These are phyloP conservation scores for Gynochthodes officinalis DNA, from an alignment of 257 asterid genomes.

Conservation along the genomic window DNA sequence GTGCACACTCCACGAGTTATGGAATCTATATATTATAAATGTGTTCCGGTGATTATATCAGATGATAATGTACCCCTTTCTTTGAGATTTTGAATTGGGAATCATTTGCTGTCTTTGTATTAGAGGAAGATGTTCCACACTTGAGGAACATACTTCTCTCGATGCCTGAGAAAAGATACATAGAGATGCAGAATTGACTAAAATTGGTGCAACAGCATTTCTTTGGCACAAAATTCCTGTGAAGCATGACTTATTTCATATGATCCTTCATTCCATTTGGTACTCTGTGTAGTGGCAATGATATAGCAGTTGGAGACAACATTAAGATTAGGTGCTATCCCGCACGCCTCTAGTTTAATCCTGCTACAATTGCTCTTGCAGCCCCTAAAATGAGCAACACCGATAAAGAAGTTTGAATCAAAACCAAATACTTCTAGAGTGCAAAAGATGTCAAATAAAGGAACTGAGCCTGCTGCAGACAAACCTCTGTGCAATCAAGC, in stretches of 20 bases:
- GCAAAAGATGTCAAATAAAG: constrained; percentile 12
- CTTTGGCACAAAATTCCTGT: too few relatives aligned
- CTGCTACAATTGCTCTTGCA: constrained; percentile 38
- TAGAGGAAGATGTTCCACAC: constrained; percentile 46
- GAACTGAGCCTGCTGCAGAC: not conserved
- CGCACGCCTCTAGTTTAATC: constrained; percentile 74
- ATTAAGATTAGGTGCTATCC: constrained; percentile 75
- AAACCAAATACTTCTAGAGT: constrained; percentile 6
- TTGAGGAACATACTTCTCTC: constrained; percentile 52
- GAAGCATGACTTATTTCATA: too few relatives aligned
- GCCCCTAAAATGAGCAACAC: constrained; percentile 23
- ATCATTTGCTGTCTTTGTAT: constrained; percentile 44
- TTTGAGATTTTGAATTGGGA: constrained; percentile 55
- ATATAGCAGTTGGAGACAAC: constrained; percentile 78
- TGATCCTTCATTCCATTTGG: constrained; percentile 69
- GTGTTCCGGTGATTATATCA: constrained; percentile 58
- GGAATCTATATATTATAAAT: constrained; percentile 50
- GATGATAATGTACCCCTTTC: constrained; percentile 56
- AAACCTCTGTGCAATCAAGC: constrained; percentile 13
- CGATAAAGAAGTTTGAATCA: constrained; percentile 17
- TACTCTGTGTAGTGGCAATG: constrained; percentile 76
- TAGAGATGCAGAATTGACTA: too few relatives aligned
- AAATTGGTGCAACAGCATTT: too few relatives aligned
- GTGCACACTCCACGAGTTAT: constrained; percentile 59
- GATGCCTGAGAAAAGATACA: too few relatives aligned